These are phyloP conservation scores for Handroanthus guayacan DNA, from an alignment of 257 asterid species.

Conservation along the genomic window DNA sequence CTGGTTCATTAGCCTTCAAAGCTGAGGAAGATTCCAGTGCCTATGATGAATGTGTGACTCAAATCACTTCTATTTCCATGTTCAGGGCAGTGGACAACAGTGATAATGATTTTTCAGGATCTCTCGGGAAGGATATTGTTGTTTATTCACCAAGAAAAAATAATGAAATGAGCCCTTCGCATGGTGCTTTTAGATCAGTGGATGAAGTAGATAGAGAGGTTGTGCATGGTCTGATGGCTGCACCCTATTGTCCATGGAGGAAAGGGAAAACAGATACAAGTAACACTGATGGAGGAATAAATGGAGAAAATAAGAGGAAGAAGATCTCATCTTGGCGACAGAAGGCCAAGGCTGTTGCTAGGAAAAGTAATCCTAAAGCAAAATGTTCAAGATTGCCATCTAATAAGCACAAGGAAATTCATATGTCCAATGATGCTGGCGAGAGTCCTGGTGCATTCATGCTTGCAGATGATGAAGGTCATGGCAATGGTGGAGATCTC, in stretches of 20 bases:
- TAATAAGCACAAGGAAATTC: conserved; percentile 42
- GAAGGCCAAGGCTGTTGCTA: conserved; percentile 52
- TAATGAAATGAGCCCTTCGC: conserved; percentile 34
- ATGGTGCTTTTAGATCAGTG: conserved; percentile 22
- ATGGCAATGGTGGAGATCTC: conserved; percentile 31
- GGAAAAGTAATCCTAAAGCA: conserved; percentile 38
- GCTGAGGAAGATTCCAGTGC: conserved; percentile 37
- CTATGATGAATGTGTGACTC: conserved; percentile 17
- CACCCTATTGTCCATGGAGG: conserved; percentile 41
- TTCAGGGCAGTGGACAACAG: conserved; percentile 28
- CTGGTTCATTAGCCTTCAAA: conserved; percentile 23
- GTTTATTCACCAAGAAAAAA: conserved; percentile 35
- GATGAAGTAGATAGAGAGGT: conserved; percentile 44
- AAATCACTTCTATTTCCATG: conserved; percentile 44
- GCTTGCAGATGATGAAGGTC: conserved; percentile 36
- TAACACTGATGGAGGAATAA: conserved; percentile 23
- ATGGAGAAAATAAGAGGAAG: conserved; percentile 41
- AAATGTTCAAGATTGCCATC: conserved; percentile 33
- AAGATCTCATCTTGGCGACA: conserved; percentile 34
- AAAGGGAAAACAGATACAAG: conserved; percentile 31
- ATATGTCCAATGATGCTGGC: conserved; percentile 32
- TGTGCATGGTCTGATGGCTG: conserved; percentile 48
- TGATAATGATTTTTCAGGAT: conserved; percentile 32
- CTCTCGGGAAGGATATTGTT: conserved; percentile 39
- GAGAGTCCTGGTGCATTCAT: conserved; percentile 40